Conservation (phyloP, 192 early-diverging fungal genomes). For the Entophlyctis luteolus region DNA sequence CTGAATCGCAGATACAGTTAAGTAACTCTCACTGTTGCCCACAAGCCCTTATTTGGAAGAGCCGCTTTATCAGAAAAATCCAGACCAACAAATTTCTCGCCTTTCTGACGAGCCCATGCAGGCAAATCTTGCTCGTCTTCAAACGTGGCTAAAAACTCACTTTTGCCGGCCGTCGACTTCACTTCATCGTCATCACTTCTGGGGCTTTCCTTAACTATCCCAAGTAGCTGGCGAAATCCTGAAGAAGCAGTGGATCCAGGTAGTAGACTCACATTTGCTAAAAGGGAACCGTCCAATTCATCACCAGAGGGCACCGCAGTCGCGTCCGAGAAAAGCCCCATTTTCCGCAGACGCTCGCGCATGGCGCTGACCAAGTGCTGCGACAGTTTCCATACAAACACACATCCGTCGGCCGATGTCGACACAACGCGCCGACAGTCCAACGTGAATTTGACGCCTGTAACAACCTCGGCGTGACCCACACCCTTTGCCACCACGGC, state of each 20-base stretch:
- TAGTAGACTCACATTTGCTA: no score
- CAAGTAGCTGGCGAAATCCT: no score
- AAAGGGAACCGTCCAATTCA: no score
- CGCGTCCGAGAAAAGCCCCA: no score
- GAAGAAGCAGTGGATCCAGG: no score
- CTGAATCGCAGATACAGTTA: background rate
- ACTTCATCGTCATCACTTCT: no score
- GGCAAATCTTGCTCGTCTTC: conserved; percentile 36
- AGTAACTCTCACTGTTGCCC: conserved; percentile 12
- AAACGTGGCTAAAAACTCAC: conserved; percentile 24
- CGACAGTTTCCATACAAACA: conserved; percentile 70
- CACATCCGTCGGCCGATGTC: conserved; percentile 69
- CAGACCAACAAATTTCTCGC: no score
- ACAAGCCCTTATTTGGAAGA: conserved; percentile 9
- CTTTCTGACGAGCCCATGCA: conserved; percentile 40
- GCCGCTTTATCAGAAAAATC: conserved; percentile 17
- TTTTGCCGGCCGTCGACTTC: no score
- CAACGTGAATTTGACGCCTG: conserved; percentile 58
- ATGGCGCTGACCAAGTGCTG: conserved; percentile 39
- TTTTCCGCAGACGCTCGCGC: background rate
- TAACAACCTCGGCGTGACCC: conserved; percentile 74
- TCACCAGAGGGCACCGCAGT: no score
- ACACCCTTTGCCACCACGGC: conserved; percentile 54
- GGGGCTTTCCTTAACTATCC: no score
- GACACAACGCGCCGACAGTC: conserved; percentile 56